A percentile compares a stretch with the other conserved stretches of the same genome.
These are phyloP conservation scores for Alisma plantagoaquatica DNA, from an alignment of 106 monocot species.

Conservation along the genomic window DNA sequence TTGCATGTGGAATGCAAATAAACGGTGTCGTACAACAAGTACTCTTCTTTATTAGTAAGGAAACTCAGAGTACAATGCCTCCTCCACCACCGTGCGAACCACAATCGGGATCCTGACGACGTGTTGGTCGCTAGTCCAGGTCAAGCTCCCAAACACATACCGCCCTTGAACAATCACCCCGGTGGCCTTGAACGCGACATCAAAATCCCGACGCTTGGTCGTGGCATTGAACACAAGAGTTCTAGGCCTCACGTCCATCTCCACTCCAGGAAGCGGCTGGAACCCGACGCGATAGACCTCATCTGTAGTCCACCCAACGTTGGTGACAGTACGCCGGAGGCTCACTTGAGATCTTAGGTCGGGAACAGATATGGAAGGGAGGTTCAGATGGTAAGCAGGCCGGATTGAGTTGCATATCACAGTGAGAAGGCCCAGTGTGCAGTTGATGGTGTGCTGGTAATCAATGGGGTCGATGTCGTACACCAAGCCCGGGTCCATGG, in stretches of 20 bases:
- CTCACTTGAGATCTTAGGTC: background rate
- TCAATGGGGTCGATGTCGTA: slow-evolving; percentile 19
- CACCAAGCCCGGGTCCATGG: slow-evolving; percentile 14
- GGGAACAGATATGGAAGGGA: slow-evolving; percentile 14
- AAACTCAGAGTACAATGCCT: too few species aligned
- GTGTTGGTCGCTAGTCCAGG: slow-evolving; percentile 3
- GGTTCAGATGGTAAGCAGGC: slow-evolving; percentile 5
- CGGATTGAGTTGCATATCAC: background rate
- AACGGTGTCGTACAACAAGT: too few species aligned
- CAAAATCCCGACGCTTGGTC: background rate
- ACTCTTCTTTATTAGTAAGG: too few species aligned
- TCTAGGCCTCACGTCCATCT: slow-evolving; percentile 1
- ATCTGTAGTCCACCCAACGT: slow-evolving; percentile 1
- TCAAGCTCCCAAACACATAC: slow-evolving; percentile 12
- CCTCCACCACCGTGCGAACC: slow-evolving; percentile 1
- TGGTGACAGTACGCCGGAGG: slow-evolving; percentile 5
- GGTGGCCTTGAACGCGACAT: background rate
- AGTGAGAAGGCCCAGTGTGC: background rate
- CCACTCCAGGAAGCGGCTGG: slow-evolving; percentile 1
- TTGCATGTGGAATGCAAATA: too few species aligned
- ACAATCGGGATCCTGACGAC: slow-evolving; percentile 8
- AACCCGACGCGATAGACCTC: background rate
- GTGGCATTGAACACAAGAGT: background rate
- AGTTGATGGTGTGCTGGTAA: slow-evolving; percentile 1
- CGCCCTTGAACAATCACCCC: slow-evolving; percentile 8